Percentiles rank a stretch among this genome's conserved stretches.
Conservation (phyloP, 306 rosid genomes). For the Corylus avellana region DNA sequence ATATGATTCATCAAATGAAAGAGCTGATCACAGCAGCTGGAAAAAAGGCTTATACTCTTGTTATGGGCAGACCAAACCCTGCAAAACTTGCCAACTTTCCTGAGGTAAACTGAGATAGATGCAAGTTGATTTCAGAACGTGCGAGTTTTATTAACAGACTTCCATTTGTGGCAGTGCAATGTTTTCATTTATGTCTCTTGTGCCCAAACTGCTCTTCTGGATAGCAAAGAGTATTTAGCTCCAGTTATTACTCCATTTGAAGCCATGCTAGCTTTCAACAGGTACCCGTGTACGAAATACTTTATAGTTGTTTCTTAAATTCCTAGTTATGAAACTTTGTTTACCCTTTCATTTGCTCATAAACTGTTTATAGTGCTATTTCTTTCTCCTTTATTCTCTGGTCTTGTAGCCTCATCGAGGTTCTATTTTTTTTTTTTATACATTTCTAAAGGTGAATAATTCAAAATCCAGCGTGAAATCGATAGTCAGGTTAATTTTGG, state of each 20-base stretch:
- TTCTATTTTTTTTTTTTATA: neutral
- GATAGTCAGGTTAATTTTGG: neutral
- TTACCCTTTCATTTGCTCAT: neutral
- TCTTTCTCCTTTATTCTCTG: neutral
- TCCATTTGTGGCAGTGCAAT: slow-evolving; percentile 67
- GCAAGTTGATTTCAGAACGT: slow-evolving; percentile 14
- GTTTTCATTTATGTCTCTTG: slow-evolving; percentile 85
- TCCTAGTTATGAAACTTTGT: neutral
- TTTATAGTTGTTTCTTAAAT: neutral
- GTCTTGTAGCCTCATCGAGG: neutral
- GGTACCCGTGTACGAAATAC: slow-evolving; percentile 40
- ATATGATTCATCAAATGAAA: slow-evolving; percentile 77
- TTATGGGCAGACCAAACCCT: slow-evolving; percentile 92
- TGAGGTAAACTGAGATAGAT: slow-evolving; percentile 54
- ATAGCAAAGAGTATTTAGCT: slow-evolving; percentile 92
- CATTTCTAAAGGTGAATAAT: neutral
- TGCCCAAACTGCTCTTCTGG: slow-evolving; percentile 88
- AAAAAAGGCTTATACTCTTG: slow-evolving; percentile 80
- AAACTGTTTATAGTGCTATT: neutral
- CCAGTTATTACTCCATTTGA: slow-evolving; percentile 93
- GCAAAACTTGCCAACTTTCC: slow-evolving; percentile 98
- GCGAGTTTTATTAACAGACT: slow-evolving; percentile 6
- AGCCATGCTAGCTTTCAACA: slow-evolving; percentile 85
- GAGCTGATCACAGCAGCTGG: slow-evolving; percentile 77
- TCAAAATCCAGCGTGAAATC: neutral